Evolutionary conservation across 768 basidiomycete species (phyloP).

Genomic region (Leccinellum rugosiceps): DNA sequence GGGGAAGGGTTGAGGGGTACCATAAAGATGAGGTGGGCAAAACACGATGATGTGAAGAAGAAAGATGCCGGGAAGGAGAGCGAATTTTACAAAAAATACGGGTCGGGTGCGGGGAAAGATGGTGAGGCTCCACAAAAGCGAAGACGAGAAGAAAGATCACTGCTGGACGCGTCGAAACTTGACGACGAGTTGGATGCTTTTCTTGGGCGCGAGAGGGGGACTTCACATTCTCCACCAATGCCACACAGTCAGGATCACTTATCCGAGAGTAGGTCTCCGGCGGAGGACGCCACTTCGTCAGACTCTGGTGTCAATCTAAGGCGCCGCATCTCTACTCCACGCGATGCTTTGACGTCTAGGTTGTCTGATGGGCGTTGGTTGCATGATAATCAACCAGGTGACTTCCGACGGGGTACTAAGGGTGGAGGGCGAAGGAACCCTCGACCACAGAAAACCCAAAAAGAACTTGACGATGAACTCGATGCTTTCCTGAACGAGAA

Average conservation of each 20-base stretch:
- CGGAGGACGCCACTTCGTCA: constrained; percentile 53
- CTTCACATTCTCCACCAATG: constrained; percentile 45
- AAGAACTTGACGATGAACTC: constrained; percentile 80
- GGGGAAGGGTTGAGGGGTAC: constrained; percentile 63
- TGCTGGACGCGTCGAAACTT: constrained; percentile 41
- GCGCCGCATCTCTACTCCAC: constrained; percentile 42
- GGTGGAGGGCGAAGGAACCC: constrained; percentile 38
- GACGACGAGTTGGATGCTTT: constrained; percentile 73
- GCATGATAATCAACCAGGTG: constrained; percentile 23
- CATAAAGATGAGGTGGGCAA: constrained; percentile 77
- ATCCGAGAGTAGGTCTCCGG: constrained; percentile 47
- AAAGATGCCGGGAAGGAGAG: constrained; percentile 69
- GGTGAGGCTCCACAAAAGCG: constrained; percentile 37
- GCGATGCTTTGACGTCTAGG: constrained; percentile 20
- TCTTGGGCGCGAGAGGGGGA: constrained; percentile 44
- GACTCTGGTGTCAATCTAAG: constrained; percentile 41
- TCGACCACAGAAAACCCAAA: constrained; percentile 56
- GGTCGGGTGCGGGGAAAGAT: constrained; percentile 61
- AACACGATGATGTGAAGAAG: constrained; percentile 69
- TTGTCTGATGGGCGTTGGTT: constrained; percentile 16
- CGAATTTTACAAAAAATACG: constrained; percentile 77
- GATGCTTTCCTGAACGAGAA: constrained; percentile 69
- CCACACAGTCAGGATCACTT: constrained; percentile 65
- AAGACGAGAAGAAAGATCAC: constrained; percentile 33
- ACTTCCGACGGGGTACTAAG: constrained; percentile 26